Conservation (phyloP, 495 filamentous ascomycete genomes). For the Penicillium soppii region DNA sequence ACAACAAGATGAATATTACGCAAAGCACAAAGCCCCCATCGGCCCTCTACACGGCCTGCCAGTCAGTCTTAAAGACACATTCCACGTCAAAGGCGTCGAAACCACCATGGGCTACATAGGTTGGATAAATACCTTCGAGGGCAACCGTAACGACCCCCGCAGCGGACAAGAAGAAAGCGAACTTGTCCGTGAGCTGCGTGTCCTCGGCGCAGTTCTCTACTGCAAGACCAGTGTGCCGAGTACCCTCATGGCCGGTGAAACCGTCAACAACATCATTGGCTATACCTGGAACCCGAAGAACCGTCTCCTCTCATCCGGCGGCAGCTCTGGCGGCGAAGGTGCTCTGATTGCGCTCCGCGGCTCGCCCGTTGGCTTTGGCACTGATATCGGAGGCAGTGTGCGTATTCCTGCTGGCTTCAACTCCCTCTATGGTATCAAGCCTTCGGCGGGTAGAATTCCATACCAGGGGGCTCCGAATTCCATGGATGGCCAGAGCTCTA, state of each 20-base stretch:
- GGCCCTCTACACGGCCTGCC: conserved; percentile 67
- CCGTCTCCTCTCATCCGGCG: conserved; percentile 46
- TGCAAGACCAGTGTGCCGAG: conserved; percentile 65
- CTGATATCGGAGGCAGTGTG: conserved; percentile 72
- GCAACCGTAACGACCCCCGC: conserved; percentile 40
- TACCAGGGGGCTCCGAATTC: conserved; percentile 46
- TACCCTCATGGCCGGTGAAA: conserved; percentile 62
- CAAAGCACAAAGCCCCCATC: conserved; percentile 43
- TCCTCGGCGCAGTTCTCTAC: conserved; percentile 60
- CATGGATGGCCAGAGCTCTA: conserved; percentile 59
- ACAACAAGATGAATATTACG: conserved; percentile 56
- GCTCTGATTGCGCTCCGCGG: conserved; percentile 56
- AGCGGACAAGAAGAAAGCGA: conserved; percentile 44
- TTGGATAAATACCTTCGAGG: conserved; percentile 54
- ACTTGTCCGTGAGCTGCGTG: conserved; percentile 52
- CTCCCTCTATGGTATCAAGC: conserved; percentile 55
- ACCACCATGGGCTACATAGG: conserved; percentile 64
- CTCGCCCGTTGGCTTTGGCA: conserved; percentile 58
- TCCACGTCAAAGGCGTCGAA: conserved; percentile 64
- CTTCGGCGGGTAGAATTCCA: conserved; percentile 45
- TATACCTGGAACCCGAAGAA: conserved; percentile 53
- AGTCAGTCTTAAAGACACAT: conserved; percentile 69
- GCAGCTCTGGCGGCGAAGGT: conserved; percentile 65
- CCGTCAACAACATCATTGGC: conserved; percentile 54
- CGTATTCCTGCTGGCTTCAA: conserved; percentile 67